Evolutionary conservation across 257 asterid genomes (phyloP).

Genomic region (Jacaranda mimosifolia): DNA sequence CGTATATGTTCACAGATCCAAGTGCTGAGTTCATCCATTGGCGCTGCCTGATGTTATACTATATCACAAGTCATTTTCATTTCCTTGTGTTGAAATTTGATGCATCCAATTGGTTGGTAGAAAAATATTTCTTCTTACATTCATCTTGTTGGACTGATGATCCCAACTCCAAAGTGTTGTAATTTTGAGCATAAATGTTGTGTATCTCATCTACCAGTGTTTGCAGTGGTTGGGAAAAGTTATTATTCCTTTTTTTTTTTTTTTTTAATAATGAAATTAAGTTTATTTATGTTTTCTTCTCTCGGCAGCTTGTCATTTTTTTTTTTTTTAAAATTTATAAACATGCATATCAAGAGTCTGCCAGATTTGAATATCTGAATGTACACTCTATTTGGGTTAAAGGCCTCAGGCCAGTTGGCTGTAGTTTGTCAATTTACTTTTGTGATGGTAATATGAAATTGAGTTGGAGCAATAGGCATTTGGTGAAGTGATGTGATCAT

Average conservation of each 20-base stretch:
- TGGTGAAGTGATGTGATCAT: background rate
- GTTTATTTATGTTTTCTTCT: background rate
- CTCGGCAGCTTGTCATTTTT: too few relatives aligned
- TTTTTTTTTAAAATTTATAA: too few relatives aligned
- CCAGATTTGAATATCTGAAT: too few relatives aligned
- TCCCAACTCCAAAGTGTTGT: constrained; percentile 1
- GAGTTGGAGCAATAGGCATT: background rate
- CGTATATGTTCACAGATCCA: constrained; percentile 59
- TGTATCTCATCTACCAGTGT: background rate
- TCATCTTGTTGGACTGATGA: constrained; percentile 2
- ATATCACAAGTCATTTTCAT: constrained; percentile 7
- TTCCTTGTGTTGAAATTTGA: constrained; percentile 17
- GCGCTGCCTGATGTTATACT: constrained; percentile 37
- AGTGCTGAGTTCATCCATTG: constrained; percentile 53
- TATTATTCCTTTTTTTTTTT: background rate
- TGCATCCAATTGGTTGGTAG: constrained; percentile 12
- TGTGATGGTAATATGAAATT: background rate
- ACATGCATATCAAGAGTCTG: too few relatives aligned
- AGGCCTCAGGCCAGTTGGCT: too few relatives aligned
- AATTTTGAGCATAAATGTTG: constrained; percentile 22
- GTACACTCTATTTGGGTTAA: too few relatives aligned
- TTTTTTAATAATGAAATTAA: background rate
- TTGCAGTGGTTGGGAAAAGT: background rate
- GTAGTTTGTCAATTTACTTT: background rate
- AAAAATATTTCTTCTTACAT: constrained; percentile 1